Evolutionary conservation across 257 asterid genomes (phyloP).

Genomic region (Penstemon newberryi): DNA sequence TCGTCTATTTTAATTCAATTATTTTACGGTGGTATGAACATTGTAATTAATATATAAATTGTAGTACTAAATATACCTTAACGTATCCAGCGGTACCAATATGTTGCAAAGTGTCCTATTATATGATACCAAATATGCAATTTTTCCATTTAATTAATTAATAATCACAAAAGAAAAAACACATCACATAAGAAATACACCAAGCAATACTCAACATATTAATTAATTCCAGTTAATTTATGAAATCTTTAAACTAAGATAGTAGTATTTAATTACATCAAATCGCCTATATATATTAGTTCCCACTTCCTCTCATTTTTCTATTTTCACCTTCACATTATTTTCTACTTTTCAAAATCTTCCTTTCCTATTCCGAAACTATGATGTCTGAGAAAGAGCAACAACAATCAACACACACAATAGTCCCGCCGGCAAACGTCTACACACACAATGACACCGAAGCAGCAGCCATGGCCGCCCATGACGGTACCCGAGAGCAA

Average conservation of each 20-base stretch:
- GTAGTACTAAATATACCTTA: too few species aligned
- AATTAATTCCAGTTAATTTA: background rate
- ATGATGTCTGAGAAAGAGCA: slow-evolving; percentile 29
- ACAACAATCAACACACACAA: slow-evolving; percentile 5
- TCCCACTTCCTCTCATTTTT: background rate
- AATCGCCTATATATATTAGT: slow-evolving; percentile 14
- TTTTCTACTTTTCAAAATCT: background rate
- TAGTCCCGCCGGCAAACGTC: slow-evolving; percentile 21
- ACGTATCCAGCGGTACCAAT: too few species aligned
- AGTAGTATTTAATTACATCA: too few species aligned
- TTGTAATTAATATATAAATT: too few species aligned
- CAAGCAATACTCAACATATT: background rate
- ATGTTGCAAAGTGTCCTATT: too few species aligned
- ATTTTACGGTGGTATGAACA: too few species aligned
- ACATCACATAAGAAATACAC: background rate
- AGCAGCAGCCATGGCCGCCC: slow-evolving; percentile 13
- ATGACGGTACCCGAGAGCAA: slow-evolving; percentile 1
- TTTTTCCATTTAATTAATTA: too few species aligned
- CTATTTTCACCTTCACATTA: background rate
- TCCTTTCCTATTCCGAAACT: background rate
- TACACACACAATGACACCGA: slow-evolving; percentile 24
- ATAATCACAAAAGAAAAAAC: background rate
- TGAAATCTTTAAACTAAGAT: background rate
- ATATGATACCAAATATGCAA: too few species aligned
- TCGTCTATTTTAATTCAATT: too few species aligned